phyloP scores from a whole-genome alignment of 768 basidiomycete genomes.

The Rhodotorula toruloides region DNA sequence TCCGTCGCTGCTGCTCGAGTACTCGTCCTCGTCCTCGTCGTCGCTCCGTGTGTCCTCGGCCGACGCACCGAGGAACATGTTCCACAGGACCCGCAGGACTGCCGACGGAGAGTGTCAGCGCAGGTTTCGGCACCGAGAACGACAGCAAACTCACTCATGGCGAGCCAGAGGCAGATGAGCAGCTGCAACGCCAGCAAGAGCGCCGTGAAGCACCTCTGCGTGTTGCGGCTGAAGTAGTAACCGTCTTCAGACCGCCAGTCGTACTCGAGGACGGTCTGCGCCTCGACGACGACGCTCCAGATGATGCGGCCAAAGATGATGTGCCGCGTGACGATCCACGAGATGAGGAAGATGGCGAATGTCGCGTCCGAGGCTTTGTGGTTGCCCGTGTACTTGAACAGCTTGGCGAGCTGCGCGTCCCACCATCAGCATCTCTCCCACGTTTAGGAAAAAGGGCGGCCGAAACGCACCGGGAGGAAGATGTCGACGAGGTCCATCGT shows the following conservation, averaged over 20 bases:
- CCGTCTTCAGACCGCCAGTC: slow-evolving; percentile 60
- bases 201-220: slow-evolving; percentile 53
- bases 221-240: slow-evolving; percentile 54
- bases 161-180: slow-evolving; percentile 38
- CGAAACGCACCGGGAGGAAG: slow-evolving; percentile 68
- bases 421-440: not conserved
- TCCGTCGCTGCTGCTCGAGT: slow-evolving; percentile 6
- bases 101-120: not conserved
- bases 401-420: slow-evolving; percentile 70
- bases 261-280: slow-evolving; percentile 53
- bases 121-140: not conserved
- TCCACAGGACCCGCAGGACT: slow-evolving; percentile 69
- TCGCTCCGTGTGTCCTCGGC: slow-evolving; percentile 84
- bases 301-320: slow-evolving; percentile 71
- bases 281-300: slow-evolving; percentile 57
- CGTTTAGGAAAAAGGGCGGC: not conserved
- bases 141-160: slow-evolving; percentile 20
- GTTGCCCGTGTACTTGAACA: slow-evolving; percentile 76
- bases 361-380: slow-evolving; percentile 63
- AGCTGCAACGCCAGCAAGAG: slow-evolving; percentile 46
- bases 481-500: slow-evolving; percentile 88
- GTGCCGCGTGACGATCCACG: slow-evolving; percentile 88
- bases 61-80: slow-evolving; percentile 66
- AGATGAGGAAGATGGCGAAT: slow-evolving; percentile 76
- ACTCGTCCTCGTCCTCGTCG: slow-evolving; percentile 54